Evolutionary conservation across 2,329 filamentous ascomycete species (phyloP).

Genomic region (Colletotrichum liriopes): DNA sequence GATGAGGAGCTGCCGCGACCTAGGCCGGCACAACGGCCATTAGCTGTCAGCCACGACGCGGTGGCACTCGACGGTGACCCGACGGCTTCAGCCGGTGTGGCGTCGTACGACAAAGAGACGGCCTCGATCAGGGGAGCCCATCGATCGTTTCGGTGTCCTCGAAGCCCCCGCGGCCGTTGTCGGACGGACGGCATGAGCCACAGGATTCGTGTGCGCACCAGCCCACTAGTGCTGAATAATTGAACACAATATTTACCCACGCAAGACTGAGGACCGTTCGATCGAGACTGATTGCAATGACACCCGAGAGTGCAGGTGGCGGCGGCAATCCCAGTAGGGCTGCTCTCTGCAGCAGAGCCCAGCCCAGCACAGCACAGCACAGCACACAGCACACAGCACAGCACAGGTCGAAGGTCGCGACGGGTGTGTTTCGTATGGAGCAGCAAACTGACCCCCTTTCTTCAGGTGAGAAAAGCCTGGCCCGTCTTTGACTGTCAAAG

Average conservation of each 20-base stretch:
- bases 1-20: constrained; percentile 20
- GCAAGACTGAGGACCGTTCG: neutral
- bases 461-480: constrained; percentile 34
- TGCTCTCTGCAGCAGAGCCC: neutral
- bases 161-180: constrained; percentile 30
- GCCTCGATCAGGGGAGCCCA: constrained; percentile 13
- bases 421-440: constrained; percentile 31
- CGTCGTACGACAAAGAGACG: constrained; percentile 29
- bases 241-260: constrained; percentile 9
- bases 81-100: constrained; percentile 14
- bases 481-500: constrained; percentile 38
- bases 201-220: constrained; percentile 31
- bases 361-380: constrained; percentile 6
- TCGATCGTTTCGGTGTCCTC: constrained; percentile 31
- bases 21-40: constrained; percentile 22
- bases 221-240: constrained; percentile 39
- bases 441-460: neutral
- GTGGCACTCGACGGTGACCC: constrained; percentile 5
- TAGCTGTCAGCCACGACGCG: constrained; percentile 20
- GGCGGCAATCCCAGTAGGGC: constrained; percentile 25
- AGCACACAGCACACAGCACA: constrained; percentile 15
- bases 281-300: constrained; percentile 1
- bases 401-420: constrained; percentile 22
- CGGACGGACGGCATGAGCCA: constrained; percentile 29
- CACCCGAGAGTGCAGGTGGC: constrained; percentile 2